Base-by-base conservation (phyloP, 805 yeast genomes). In the Saccharomycopsis amapae region DNA sequence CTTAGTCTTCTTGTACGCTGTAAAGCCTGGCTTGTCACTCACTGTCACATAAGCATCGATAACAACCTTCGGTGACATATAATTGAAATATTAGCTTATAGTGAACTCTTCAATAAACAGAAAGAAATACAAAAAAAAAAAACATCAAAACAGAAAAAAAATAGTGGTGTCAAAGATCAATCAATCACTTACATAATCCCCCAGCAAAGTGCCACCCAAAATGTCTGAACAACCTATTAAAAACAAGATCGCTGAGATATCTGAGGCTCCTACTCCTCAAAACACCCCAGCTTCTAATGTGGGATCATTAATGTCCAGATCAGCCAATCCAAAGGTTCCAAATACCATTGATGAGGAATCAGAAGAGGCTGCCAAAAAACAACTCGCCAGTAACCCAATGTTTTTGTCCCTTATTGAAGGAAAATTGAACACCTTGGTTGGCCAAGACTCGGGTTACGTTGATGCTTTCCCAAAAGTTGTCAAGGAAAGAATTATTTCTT, bases 241-340 rank as follows among this genome's bases (percentile, higher is more conserved):
- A 70, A 75, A 73, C 62, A 78, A 78, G 60, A 44, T 44, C 47
- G 83, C 82, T 61, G 86, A 85, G 61, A 77, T 85, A 54, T 83
- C 90, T 53, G 78, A 80, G 58, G 97, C 98, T 5, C 98, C 98
- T 38, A 93, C 98, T 1, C 98, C 98, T 4, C 98, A 93, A 62
- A 93, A 93, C 72, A 93, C 98, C 1, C 98, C 98, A 13, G 85
- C 97, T 3, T 79, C 90, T 30, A 85, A 82, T 31, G 73, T 86
- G 35, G 79, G 78, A 51, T 81, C 89, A 19, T 85, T 79, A 60
- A 68, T 87, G 62, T 46, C 72, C 72, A 42, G 73, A 77, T 55
- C 78, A 76, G 18, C 65, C 71, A 32, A 45, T 15, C 51, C 71
- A 32, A 54, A 63, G 45, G 68, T 79, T 42, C 79, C 86, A 23